Percentiles rank a stretch among this genome's conserved stretches.
phyloP scores from a whole-genome alignment of 352 stramenopile genomes.

The Phytophthora hibernalis region DNA sequence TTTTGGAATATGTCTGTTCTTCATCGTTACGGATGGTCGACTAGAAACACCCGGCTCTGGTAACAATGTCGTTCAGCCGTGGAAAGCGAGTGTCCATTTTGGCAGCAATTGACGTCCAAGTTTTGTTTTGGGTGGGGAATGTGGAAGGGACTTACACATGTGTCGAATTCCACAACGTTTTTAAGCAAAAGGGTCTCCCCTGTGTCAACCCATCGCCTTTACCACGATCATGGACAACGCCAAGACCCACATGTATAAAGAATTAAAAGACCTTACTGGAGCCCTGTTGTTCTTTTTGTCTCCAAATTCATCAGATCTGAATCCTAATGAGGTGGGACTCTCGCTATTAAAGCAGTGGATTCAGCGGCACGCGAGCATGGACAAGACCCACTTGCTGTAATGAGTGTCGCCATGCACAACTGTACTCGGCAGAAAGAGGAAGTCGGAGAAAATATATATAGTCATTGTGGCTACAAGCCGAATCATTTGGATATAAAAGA shows the following conservation, averaged over 20 bases:
- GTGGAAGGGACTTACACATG: constrained; percentile 64
- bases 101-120: constrained; percentile 20
- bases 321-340: background rate
- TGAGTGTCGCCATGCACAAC: constrained; percentile 2
- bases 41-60: constrained; percentile 4
- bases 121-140: no score
- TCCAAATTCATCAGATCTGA: background rate
- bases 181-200: constrained; percentile 68
- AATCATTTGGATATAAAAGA: no score
- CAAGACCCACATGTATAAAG: constrained; percentile 91
- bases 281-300: constrained; percentile 63
- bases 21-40: constrained; percentile 20
- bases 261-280: constrained; percentile 90
- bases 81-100: constrained; percentile 24
- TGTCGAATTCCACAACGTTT: constrained; percentile 85
- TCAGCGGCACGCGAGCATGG: background rate
- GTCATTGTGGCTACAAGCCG: constrained; percentile 22
- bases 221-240: constrained; percentile 73
- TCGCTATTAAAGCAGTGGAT: background rate
- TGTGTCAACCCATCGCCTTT: constrained; percentile 91
- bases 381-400: background rate
- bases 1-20: constrained; percentile 5
- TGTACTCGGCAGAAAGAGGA: constrained; percentile 7
- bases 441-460: constrained; percentile 1
- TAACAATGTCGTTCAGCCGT: constrained; percentile 11